Evolutionary conservation across 1,284 basidiomycete genomes (phyloP).

Genomic region (Sutorius eximius): DNA sequence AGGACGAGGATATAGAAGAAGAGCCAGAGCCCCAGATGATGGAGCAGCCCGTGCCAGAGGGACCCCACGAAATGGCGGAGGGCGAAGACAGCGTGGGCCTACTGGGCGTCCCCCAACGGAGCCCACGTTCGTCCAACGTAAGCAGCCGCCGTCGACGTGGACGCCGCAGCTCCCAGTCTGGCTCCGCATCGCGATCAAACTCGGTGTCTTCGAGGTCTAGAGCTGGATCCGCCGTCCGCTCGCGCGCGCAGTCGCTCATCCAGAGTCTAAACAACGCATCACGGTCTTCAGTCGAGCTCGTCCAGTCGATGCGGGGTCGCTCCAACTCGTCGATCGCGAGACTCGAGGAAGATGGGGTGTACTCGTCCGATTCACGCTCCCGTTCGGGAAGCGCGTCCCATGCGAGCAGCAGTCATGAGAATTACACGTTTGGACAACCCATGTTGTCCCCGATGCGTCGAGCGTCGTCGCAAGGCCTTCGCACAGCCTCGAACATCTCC

Average conservation of each 20-base stretch:
- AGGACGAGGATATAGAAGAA: too few species aligned
- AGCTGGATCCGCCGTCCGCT: constrained; percentile 50
- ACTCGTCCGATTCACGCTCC: constrained; percentile 46
- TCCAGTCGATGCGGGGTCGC: constrained; percentile 45
- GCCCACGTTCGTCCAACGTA: constrained; percentile 56
- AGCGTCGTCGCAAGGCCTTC: constrained; percentile 23
- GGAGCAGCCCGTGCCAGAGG: constrained; percentile 54
- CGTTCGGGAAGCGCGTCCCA: constrained; percentile 52
- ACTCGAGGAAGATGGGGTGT: constrained; percentile 52
- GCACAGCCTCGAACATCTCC: constrained; percentile 20
- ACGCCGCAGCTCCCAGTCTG: constrained; percentile 29
- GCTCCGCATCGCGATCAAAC: constrained; percentile 36
- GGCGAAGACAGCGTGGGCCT: constrained; percentile 71
- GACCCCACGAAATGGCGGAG: constrained; percentile 60
- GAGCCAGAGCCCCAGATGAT: constrained; percentile 37
- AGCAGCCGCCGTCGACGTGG: constrained; percentile 39
- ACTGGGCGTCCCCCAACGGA: constrained; percentile 46
- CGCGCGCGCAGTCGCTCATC: constrained; percentile 62
- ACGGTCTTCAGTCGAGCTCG: constrained; percentile 58
- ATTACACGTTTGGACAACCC: constrained; percentile 70
- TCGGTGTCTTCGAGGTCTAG: constrained; percentile 49
- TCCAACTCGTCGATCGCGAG: constrained; percentile 63
- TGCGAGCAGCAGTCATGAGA: constrained; percentile 51
- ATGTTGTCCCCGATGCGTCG: constrained; percentile 31
- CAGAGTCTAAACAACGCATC: constrained; percentile 63